A percentile compares a stretch with the other conserved stretches of the same genome.
These are phyloP conservation scores for Phlebiopsis flavidoalba DNA, from an alignment of 768 basidiomycete species.

Conservation along the genomic window DNA sequence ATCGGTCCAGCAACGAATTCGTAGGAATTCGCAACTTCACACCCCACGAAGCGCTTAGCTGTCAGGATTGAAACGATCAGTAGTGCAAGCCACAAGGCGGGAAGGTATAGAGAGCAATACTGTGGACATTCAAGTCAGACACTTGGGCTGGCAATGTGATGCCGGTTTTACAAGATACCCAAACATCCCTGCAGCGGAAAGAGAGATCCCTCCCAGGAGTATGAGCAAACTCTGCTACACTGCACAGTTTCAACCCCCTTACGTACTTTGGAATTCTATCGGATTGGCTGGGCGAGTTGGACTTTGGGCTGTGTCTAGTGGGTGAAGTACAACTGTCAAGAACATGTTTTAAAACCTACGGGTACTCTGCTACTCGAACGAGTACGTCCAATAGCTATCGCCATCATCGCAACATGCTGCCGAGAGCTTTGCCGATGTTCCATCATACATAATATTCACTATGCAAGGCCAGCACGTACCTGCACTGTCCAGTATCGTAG, in stretches of 20 bases:
- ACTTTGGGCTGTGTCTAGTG: slow-evolving; percentile 32
- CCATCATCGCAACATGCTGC: slow-evolving; percentile 88
- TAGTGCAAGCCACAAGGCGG: slow-evolving; percentile 86
- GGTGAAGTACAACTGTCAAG: background rate
- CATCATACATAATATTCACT: too few relatives aligned
- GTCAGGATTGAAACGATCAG: slow-evolving; percentile 86
- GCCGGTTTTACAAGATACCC: slow-evolving; percentile 50
- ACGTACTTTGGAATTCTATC: slow-evolving; percentile 81
- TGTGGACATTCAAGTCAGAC: slow-evolving; percentile 23
- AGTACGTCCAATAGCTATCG: slow-evolving; percentile 96
- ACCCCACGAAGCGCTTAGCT: slow-evolving; percentile 85
- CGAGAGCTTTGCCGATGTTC: too few relatives aligned
- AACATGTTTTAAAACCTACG: slow-evolving; percentile 43
- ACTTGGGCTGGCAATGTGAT: background rate
- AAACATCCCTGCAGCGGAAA: slow-evolving; percentile 80
- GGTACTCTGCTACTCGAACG: slow-evolving; percentile 95
- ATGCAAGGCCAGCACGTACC: too few relatives aligned
- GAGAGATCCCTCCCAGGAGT: background rate
- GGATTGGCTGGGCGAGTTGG: slow-evolving; percentile 86
- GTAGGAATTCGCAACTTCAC: slow-evolving; percentile 19
- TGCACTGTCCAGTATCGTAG: slow-evolving; percentile 99
- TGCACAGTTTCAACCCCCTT: too few relatives aligned
- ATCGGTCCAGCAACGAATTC: background rate
- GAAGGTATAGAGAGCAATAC: slow-evolving; percentile 87
- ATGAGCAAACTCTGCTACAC: too few relatives aligned